phyloP scores from a whole-genome alignment of 495 filamentous ascomycete species.

The Xeromyces bisporus region DNA sequence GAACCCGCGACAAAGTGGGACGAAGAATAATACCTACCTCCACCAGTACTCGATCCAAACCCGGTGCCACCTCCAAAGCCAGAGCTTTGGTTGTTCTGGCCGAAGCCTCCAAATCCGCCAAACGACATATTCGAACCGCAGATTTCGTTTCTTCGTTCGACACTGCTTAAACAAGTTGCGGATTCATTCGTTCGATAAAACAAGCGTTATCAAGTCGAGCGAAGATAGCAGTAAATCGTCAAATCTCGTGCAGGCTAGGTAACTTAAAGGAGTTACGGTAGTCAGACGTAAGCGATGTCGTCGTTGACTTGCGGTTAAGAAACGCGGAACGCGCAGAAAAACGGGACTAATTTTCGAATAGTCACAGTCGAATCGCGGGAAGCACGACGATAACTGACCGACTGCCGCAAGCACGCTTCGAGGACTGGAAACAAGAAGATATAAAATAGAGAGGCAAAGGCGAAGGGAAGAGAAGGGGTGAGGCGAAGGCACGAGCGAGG shows the following conservation, averaged over 20 bases:
- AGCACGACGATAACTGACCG: too few species aligned
- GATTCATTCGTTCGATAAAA: slow-evolving; percentile 20
- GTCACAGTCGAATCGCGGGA: too few species aligned
- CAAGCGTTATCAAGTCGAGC: too few species aligned
- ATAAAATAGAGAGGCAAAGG: slow-evolving; percentile 2
- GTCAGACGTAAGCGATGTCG: too few species aligned
- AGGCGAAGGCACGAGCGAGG: slow-evolving; percentile 1
- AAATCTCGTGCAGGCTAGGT: too few species aligned
- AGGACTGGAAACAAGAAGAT: background rate
- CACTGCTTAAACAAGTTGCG: slow-evolving; percentile 5
- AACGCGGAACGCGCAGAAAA: background rate
- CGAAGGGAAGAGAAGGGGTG: slow-evolving; percentile 4
- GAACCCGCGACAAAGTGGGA: slow-evolving; percentile 5
- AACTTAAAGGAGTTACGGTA: too few species aligned
- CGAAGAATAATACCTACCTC: slow-evolving; percentile 26
- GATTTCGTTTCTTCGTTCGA: slow-evolving; percentile 10
- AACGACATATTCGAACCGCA: slow-evolving; percentile 30
- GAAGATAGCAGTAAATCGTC: too few species aligned
- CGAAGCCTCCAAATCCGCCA: slow-evolving; percentile 37
- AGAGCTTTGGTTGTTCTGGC: slow-evolving; percentile 39
- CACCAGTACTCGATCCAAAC: slow-evolving; percentile 23
- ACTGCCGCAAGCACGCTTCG: too few species aligned
- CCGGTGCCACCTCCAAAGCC: slow-evolving; percentile 30
- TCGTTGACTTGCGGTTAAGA: background rate
- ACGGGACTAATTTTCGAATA: too few species aligned